Percentiles rank a stretch among this genome's conserved stretches.
Conservation (phyloP, 2,329 filamentous ascomycete genomes). For the Alternaria hordeiaustralica region DNA sequence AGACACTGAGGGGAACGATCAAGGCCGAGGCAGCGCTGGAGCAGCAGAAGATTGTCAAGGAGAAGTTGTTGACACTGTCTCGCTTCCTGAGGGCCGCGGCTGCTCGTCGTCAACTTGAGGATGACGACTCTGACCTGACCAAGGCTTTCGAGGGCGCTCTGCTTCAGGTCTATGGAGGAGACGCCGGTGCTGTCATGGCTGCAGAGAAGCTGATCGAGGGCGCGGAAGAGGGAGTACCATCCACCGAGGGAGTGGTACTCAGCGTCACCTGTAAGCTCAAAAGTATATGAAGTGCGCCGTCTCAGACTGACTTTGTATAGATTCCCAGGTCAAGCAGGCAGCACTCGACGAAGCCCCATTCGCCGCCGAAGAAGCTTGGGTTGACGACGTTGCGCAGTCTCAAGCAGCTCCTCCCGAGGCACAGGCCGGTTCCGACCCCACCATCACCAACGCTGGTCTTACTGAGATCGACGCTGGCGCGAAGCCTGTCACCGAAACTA, state of each 20-base stretch:
- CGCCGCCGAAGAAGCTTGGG: constrained; percentile 59
- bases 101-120: constrained; percentile 73
- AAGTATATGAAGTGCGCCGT: neutral
- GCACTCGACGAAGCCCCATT: constrained; percentile 59
- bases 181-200: constrained; percentile 73
- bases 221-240: constrained; percentile 69
- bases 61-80: constrained; percentile 73
- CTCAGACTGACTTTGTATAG: constrained; percentile 47
- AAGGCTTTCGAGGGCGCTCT: constrained; percentile 82
- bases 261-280: constrained; percentile 72
- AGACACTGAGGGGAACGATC: constrained; percentile 61
- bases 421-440: constrained; percentile 65
- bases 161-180: constrained; percentile 78
- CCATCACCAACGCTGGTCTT: constrained; percentile 69
- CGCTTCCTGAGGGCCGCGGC: constrained; percentile 83
- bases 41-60: constrained; percentile 58
- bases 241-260: constrained; percentile 69
- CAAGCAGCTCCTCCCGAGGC: constrained; percentile 47
- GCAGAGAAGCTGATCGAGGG: constrained; percentile 81
- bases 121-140: constrained; percentile 75
- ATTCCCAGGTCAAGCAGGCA: constrained; percentile 64
- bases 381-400: constrained; percentile 56
- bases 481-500: constrained; percentile 39
- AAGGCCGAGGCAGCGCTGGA: constrained; percentile 60
- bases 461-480: constrained; percentile 66